A percentile compares a stretch with the other conserved stretches of the same genome.
phyloP scores from a whole-genome alignment of 495 filamentous ascomycete genomes.

The Xylaria cubensis region DNA sequence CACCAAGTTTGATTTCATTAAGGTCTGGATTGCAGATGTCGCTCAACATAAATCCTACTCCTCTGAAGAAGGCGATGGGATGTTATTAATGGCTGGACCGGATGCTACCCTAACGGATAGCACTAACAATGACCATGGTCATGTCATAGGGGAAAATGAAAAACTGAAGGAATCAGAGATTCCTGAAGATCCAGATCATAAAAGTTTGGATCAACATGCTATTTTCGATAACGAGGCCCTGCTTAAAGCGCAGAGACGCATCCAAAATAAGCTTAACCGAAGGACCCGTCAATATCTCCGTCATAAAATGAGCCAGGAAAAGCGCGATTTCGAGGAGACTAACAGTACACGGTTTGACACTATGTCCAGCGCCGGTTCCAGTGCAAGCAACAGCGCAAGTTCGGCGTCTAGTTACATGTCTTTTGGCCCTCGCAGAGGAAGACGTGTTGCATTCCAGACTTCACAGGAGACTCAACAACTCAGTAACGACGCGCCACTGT shows the following conservation, averaged over 20 bases:
- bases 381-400: not conserved
- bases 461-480: not conserved
- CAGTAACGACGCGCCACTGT: not conserved
- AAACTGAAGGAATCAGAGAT: not conserved
- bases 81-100: not conserved
- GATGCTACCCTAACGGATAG: not conserved
- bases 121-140: not conserved
- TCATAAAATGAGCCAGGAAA: no score
- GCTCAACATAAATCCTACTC: not conserved
- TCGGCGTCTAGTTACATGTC: slow-evolving; percentile 9
- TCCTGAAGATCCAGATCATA: not conserved
- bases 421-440: slow-evolving; percentile 9
- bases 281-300: no score
- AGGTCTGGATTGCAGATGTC: not conserved
- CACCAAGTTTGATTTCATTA: not conserved
- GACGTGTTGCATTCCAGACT: slow-evolving; percentile 3
- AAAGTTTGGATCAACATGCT: no score
- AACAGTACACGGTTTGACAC: not conserved
- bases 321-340: not conserved
- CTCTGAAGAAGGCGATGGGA: not conserved
- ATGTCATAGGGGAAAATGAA: not conserved
- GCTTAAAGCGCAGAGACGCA: no score
- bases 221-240: no score
- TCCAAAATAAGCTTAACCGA: no score
- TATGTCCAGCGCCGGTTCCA: not conserved